Conservation (phyloP, 805 yeast species). For the Yarrowia hollandica region DNA sequence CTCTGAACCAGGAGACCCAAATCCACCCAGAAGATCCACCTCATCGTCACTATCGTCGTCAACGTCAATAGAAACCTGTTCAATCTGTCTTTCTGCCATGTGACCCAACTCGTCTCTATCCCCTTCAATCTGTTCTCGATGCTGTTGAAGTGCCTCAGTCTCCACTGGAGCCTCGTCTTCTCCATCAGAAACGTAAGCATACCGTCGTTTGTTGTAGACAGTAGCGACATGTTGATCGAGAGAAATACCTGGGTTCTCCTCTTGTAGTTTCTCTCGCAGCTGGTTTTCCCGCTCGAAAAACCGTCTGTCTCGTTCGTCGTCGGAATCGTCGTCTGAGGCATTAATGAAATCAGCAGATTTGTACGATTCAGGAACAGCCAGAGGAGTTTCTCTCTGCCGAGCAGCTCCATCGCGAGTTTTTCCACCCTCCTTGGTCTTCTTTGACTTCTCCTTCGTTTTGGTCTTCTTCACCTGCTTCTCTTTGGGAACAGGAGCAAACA, state of each 20-base stretch:
- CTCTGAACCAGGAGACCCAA: no score
- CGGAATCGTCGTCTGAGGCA: constrained; percentile 66
- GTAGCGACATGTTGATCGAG: not conserved
- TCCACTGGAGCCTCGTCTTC: not conserved
- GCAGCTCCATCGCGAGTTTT: no score
- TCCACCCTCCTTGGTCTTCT: not conserved
- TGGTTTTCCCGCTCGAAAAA: constrained; percentile 60
- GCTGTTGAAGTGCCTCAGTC: not conserved
- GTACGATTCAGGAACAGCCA: not conserved
- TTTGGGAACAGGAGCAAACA: constrained; percentile 12
- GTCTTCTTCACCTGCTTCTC: constrained; percentile 29
- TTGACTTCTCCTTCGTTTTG: constrained; percentile 13
- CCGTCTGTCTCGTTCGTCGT: constrained; percentile 52
- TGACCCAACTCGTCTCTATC: not conserved
- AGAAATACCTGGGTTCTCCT: not conserved
- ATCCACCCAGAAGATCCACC: no score
- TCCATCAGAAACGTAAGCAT: not conserved
- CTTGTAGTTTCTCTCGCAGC: constrained; percentile 30
- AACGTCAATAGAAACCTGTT: not conserved
- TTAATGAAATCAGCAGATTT: constrained; percentile 49
- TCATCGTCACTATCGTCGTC: not conserved
- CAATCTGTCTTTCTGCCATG: not conserved
- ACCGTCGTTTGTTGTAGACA: not conserved
- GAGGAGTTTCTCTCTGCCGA: not conserved
- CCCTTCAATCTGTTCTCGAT: not conserved